These are phyloP conservation scores for Sicyos edulis DNA, from an alignment of 306 rosid species.

Conservation along the genomic window DNA sequence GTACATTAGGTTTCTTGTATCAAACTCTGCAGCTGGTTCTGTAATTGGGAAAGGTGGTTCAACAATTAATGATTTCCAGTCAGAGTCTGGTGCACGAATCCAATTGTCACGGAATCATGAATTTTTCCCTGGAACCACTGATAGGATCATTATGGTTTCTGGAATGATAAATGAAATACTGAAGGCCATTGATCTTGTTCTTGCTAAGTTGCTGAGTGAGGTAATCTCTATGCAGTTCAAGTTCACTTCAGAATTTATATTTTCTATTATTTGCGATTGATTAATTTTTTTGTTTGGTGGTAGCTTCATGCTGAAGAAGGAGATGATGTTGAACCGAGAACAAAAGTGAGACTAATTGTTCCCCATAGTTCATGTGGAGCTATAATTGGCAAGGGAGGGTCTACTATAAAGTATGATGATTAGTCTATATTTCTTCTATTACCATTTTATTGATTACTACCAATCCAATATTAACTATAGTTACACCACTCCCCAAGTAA, in stretches of 20 bases:
- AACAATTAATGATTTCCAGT: constrained; percentile 96
- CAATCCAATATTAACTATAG: too few species aligned
- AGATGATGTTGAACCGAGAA: constrained; percentile 72
- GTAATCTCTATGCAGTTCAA: constrained; percentile 37
- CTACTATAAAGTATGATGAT: constrained; percentile 77
- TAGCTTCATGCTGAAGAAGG: constrained; percentile 84
- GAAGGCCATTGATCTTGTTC: constrained; percentile 85
- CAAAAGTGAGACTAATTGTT: constrained; percentile 84
- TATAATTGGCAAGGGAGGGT: constrained; percentile 96
- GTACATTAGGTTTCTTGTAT: constrained; percentile 84
- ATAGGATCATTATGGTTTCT: constrained; percentile 95
- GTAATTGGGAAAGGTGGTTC: constrained; percentile 99
- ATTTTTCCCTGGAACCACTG: constrained; percentile 98
- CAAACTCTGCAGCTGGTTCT: constrained; percentile 99
- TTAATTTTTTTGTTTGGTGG: constrained; percentile 18
- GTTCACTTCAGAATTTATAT: neutral
- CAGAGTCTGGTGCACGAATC: constrained; percentile 97
- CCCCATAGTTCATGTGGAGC: constrained; percentile 99
- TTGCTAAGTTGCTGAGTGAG: constrained; percentile 88
- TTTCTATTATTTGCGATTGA: constrained; percentile 21
- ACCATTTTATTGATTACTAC: neutral
- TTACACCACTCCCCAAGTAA: too few species aligned
- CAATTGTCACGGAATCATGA: constrained; percentile 94
- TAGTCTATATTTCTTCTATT: constrained; percentile 20
- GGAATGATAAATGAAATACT: constrained; percentile 68